These are phyloP conservation scores for Dendrobium chrysotoxum DNA, from an alignment of 106 monocot genomes.

Conservation along the genomic window DNA sequence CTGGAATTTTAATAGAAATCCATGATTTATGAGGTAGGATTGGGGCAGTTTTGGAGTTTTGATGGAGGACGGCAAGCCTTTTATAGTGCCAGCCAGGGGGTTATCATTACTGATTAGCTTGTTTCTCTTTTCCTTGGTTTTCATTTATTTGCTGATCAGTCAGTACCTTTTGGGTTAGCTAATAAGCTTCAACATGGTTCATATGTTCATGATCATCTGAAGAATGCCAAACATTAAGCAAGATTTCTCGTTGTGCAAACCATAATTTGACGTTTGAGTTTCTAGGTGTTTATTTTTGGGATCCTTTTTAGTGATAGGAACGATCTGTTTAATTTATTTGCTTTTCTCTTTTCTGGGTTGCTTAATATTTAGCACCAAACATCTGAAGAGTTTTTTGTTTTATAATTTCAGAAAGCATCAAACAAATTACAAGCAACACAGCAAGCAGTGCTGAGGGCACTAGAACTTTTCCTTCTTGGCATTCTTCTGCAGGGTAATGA, in stretches of 20 bases:
- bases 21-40: background rate
- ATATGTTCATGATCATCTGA: background rate
- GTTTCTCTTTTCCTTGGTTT: background rate
- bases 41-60: too few relatives aligned
- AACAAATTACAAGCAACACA: conserved; percentile 40
- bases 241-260: background rate
- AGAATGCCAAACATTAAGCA: background rate
- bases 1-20: background rate
- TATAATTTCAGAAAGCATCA: conserved; percentile 33
- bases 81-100: background rate
- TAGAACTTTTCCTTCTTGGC: conserved; percentile 65
- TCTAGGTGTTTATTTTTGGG: background rate
- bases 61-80: background rate
- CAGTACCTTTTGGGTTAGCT: background rate
- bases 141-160: too few relatives aligned
- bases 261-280: background rate
- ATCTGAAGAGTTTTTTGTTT: background rate
- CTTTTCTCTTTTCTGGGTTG: background rate
- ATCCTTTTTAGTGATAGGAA: background rate
- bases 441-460: conserved; percentile 47
- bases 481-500: conserved; percentile 74
- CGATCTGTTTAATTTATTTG: background rate
- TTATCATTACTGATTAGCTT: background rate
- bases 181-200: background rate
- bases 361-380: conserved; percentile 2